Evolutionary conservation across 345 rosid genomes (phyloP).

Genomic region (Pugionium dolabratum): DNA sequence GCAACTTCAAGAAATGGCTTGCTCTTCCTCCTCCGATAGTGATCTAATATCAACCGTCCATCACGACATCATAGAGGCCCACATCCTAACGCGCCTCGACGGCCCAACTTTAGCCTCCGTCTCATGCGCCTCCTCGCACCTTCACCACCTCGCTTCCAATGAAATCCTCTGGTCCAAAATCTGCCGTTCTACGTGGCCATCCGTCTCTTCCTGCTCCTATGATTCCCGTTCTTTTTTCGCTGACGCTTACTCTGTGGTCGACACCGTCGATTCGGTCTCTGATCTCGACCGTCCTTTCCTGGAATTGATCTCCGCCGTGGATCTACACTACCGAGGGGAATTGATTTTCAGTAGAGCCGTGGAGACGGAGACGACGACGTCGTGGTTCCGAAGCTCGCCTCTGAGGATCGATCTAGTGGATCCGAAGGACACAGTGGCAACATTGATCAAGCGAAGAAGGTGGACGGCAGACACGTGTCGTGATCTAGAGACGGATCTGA

Average conservation of each 20-base stretch:
- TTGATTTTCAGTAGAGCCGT: constrained; percentile 51
- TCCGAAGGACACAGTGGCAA: constrained; percentile 58
- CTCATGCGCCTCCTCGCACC: constrained; percentile 56
- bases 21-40: constrained; percentile 5
- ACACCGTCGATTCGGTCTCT: constrained; percentile 16
- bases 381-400: constrained; percentile 74
- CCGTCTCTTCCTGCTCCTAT: constrained; percentile 51
- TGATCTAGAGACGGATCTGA: constrained; percentile 46
- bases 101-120: constrained; percentile 65
- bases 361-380: constrained; percentile 61
- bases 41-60: constrained; percentile 49
- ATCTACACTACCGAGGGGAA: constrained; percentile 48
- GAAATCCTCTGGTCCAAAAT: constrained; percentile 55
- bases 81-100: constrained; percentile 71
- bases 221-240: constrained; percentile 79
- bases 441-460: constrained; percentile 45
- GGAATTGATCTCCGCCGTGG: constrained; percentile 69
- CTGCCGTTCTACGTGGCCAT: constrained; percentile 75
- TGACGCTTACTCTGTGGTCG: constrained; percentile 42
- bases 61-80: constrained; percentile 56
- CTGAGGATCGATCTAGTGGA: constrained; percentile 69
- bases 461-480: constrained; percentile 43
- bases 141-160: constrained; percentile 50
- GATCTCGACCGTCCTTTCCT: constrained; percentile 36
- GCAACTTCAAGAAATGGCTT: constrained; percentile 9